Evolutionary conservation across 1,284 basidiomycete genomes (phyloP).

Genomic region (Pascua sp.): DNA sequence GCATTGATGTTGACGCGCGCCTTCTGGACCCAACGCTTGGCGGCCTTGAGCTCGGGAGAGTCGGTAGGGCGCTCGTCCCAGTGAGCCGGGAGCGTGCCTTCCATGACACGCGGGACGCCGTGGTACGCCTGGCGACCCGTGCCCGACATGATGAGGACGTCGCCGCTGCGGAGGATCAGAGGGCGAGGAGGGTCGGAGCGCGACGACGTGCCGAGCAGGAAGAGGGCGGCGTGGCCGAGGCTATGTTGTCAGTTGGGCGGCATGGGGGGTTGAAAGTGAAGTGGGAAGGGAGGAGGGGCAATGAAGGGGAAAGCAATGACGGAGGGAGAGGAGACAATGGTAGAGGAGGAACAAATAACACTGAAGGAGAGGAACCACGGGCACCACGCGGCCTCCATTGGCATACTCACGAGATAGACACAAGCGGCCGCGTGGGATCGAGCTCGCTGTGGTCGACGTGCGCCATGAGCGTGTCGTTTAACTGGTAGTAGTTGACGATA

Average conservation of each 20-base stretch:
- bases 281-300: too few species aligned
- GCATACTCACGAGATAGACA: slow-evolving; percentile 74
- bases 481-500: slow-evolving; percentile 88
- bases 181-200: slow-evolving; percentile 71
- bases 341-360: too few species aligned
- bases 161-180: slow-evolving; percentile 78
- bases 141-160: slow-evolving; percentile 88
- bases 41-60: slow-evolving; percentile 50
- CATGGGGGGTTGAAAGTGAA: too few species aligned
- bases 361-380: too few species aligned
- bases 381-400: too few species aligned
- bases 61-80: slow-evolving; percentile 48
- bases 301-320: too few species aligned
- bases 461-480: slow-evolving; percentile 80
- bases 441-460: slow-evolving; percentile 88
- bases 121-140: slow-evolving; percentile 78
- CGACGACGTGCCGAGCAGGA: slow-evolving; percentile 78
- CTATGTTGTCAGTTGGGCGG: slow-evolving; percentile 51
- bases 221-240: slow-evolving; percentile 77
- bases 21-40: slow-evolving; percentile 54
- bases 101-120: slow-evolving; percentile 82
- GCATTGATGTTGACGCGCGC: slow-evolving; percentile 78
- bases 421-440: slow-evolving; percentile 69
- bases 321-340: too few species aligned
- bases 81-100: slow-evolving; percentile 67